Evolutionary conservation across 257 asterid genomes (phyloP).

Genomic region (Ilex aquifolium): DNA sequence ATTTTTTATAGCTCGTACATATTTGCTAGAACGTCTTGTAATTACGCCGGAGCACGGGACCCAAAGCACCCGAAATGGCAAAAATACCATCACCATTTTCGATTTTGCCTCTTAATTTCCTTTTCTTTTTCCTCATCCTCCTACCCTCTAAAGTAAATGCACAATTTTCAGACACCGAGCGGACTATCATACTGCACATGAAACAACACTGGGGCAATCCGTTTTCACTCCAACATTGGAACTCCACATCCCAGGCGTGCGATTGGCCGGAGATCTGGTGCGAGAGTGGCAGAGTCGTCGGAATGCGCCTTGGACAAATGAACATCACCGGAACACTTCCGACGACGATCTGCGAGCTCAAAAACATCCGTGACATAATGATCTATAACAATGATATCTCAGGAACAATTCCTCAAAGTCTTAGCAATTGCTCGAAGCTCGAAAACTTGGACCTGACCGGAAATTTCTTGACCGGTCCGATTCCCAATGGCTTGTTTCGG

Average conservation of each 20-base stretch:
- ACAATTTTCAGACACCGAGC: slow-evolving; percentile 16
- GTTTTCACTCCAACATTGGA: slow-evolving; percentile 30
- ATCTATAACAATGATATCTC: slow-evolving; percentile 15
- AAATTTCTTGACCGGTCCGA: slow-evolving; percentile 17
- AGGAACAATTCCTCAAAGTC: slow-evolving; percentile 17
- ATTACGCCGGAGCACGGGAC: too few relatives aligned
- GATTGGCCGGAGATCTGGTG: slow-evolving; percentile 25
- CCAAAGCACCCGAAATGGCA: too few relatives aligned
- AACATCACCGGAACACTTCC: slow-evolving; percentile 27
- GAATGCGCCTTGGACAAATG: slow-evolving; percentile 4
- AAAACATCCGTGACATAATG: slow-evolving; percentile 8
- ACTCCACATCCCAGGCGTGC: slow-evolving; percentile 18
- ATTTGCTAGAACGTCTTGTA: too few relatives aligned
- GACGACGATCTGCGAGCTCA: slow-evolving; percentile 17
- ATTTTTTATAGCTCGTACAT: too few relatives aligned
- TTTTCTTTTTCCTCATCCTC: slow-evolving; percentile 10
- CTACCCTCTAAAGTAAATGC: slow-evolving; percentile 23
- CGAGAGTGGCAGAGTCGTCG: slow-evolving; percentile 13
- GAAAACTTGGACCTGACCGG: slow-evolving; percentile 18
- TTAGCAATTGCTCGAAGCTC: slow-evolving; percentile 11
- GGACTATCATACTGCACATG: slow-evolving; percentile 23
- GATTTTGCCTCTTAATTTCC: too few relatives aligned
- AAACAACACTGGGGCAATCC: slow-evolving; percentile 44
- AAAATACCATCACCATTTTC: too few relatives aligned
- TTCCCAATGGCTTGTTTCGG: slow-evolving; percentile 21